phyloP scores from a whole-genome alignment of 352 stramenopile genomes.

The Pythium brassicae region DNA sequence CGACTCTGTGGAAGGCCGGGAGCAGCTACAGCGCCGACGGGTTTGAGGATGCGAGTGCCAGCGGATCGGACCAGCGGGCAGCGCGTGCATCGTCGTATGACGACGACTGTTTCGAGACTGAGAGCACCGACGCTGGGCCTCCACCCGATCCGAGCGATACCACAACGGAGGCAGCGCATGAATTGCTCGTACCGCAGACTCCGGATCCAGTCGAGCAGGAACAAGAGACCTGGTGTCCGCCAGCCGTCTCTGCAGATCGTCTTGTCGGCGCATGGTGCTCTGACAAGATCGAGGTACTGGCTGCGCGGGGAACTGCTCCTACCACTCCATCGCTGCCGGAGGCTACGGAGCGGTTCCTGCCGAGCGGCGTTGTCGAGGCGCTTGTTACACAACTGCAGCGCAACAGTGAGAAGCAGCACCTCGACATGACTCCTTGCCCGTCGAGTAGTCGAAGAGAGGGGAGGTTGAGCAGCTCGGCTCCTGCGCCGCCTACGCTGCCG shows the following conservation, averaged over 20 bases:
- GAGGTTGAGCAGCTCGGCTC: background rate
- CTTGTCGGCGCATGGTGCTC: constrained; percentile 2
- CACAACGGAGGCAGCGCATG: background rate
- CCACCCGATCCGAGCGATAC: too few species aligned
- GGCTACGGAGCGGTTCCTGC: background rate
- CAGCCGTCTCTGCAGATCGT: background rate
- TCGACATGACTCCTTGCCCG: too few species aligned
- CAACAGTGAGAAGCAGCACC: background rate
- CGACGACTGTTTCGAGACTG: constrained; percentile 6
- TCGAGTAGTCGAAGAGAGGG: too few species aligned
- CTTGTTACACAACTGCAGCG: background rate
- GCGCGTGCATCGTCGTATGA: background rate
- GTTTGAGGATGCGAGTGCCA: background rate
- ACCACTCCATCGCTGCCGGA: background rate
- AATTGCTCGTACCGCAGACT: too few species aligned
- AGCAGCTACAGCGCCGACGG: background rate
- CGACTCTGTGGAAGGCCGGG: background rate
- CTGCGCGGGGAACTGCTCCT: background rate
- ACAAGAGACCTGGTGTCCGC: background rate
- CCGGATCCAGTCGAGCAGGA: background rate
- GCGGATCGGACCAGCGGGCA: background rate
- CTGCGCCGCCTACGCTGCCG: background rate
- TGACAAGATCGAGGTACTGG: constrained; percentile 2
- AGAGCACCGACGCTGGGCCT: background rate
- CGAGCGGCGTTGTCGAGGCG: background rate